Evolutionary conservation across 345 rosid species (phyloP).

Genomic region (Brassica carinata): DNA sequence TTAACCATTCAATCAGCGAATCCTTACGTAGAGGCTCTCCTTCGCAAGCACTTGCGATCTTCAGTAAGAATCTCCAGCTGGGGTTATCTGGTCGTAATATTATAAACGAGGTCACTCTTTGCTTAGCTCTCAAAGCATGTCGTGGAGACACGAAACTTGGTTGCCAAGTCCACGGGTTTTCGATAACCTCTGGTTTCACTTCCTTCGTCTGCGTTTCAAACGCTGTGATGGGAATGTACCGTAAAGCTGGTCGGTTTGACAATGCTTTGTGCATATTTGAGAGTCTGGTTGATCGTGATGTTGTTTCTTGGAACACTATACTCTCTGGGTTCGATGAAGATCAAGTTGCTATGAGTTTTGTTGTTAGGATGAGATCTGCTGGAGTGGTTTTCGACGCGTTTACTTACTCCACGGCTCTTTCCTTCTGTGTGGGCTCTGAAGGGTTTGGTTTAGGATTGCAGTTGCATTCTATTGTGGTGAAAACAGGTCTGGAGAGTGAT

Average conservation of each 20-base stretch:
- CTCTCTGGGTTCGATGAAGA: slow-evolving; percentile 70
- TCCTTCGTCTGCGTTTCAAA: slow-evolving; percentile 61
- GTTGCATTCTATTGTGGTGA: slow-evolving; percentile 58
- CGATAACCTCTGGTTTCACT: slow-evolving; percentile 60
- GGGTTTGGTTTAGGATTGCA: slow-evolving; percentile 70
- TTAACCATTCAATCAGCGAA: slow-evolving; percentile 49
- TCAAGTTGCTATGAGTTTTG: slow-evolving; percentile 56
- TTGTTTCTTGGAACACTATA: slow-evolving; percentile 89
- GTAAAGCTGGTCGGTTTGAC: slow-evolving; percentile 56
- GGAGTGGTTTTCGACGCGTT: slow-evolving; percentile 66
- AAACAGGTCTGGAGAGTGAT: slow-evolving; percentile 59
- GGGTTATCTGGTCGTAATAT: slow-evolving; percentile 29
- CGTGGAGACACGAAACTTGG: slow-evolving; percentile 53
- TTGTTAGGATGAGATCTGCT: slow-evolving; percentile 51
- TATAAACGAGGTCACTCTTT: slow-evolving; percentile 57
- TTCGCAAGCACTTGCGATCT: slow-evolving; percentile 43
- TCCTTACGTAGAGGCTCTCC: slow-evolving; percentile 43
- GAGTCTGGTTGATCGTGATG: slow-evolving; percentile 61
- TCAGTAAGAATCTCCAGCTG: slow-evolving; percentile 48
- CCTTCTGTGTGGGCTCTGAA: slow-evolving; percentile 56
- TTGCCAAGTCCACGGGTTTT: slow-evolving; percentile 71
- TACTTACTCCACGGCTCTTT: slow-evolving; percentile 59
- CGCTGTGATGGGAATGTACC: slow-evolving; percentile 72
- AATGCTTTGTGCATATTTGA: slow-evolving; percentile 63
- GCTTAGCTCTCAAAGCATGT: slow-evolving; percentile 72